Evolutionary conservation across 768 basidiomycete genomes (phyloP).

Genomic region (Suillus placidus): DNA sequence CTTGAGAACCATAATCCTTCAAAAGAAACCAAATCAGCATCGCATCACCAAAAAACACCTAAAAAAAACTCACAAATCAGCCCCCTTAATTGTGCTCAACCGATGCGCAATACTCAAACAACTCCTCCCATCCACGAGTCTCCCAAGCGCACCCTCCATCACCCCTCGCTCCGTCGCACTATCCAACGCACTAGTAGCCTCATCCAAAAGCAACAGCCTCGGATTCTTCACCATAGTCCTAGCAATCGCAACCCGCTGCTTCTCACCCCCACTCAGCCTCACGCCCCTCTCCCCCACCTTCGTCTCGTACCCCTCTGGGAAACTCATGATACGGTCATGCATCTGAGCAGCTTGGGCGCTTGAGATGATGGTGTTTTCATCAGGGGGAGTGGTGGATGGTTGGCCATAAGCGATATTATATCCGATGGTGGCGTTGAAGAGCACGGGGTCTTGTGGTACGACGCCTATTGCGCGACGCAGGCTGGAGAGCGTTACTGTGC

Average conservation of each 20-base stretch:
- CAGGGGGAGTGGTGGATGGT: constrained; percentile 59
- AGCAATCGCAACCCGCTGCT: constrained; percentile 87
- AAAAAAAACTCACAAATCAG: constrained; percentile 53
- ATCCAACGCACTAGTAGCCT: constrained; percentile 84
- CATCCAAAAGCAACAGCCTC: constrained; percentile 76
- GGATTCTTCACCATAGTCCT: constrained; percentile 86
- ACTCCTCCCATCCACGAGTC: constrained; percentile 22
- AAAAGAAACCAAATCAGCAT: constrained; percentile 9
- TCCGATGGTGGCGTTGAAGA: constrained; percentile 70
- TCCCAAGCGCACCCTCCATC: constrained; percentile 53
- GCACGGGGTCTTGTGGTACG: constrained; percentile 63
- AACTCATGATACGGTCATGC: constrained; percentile 81
- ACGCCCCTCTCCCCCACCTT: constrained; percentile 91
- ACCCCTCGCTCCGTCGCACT: constrained; percentile 91
- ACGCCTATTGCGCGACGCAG: constrained; percentile 84
- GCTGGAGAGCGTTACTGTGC: constrained; percentile 81
- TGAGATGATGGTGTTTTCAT: constrained; percentile 64
- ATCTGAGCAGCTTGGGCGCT: constrained; percentile 85
- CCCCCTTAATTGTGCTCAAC: constrained; percentile 54
- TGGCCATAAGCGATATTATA: constrained; percentile 70
- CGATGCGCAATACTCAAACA: constrained; percentile 30
- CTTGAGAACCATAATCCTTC: constrained; percentile 86
- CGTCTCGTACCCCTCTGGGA: constrained; percentile 86
- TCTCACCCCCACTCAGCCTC: constrained; percentile 84
- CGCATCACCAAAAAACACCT: background rate